Base-by-base conservation (phyloP, 441 rosid genomes). In the Bruguiera hainesii region DNA sequence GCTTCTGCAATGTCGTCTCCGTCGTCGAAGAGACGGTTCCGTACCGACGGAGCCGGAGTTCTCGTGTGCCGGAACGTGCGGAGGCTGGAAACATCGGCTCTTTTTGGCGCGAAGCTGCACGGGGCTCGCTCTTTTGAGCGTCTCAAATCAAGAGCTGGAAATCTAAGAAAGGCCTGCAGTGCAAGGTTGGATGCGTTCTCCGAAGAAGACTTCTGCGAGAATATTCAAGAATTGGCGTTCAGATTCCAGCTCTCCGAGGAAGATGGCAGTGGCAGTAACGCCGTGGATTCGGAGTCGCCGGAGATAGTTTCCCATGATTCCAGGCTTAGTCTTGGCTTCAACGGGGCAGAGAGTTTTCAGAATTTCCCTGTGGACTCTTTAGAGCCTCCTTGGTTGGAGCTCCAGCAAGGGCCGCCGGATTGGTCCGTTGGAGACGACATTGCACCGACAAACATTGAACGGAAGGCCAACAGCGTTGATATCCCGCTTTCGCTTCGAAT, bases 401-500 rank as follows among this genome's bases (percentile, higher is more conserved):
- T 50, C 15, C 71, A 55, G 37, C 61, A 31, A 49, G 77, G 79
- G 46, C 59, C 71, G 39, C 73, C 67, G 26, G 78, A 67, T 56
- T 68, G 75, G 75, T 70, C 71, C 7, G 71, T 29, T n/a, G 0
- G 49, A 1, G 74, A 75, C 1, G 71, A 62, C 53, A 70, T 78
- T 61, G 66, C 75, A 7, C 86, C 81, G 13, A 80, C 83, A 13
- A 84, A 63, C 76, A 82, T 93, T 21, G 95, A 90, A 75, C 80
- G 97, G 77, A 93, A 89, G 79, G 97, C 97, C 1, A 93, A 87
- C 78, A 89, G 91, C 30, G 86, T 87, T 0, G 93, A 89, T 8
- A 85, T 94, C 56, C 97, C 97, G 15, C 65, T 94, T 2, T 94
- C 97, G 0, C 86, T 94, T 13, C 69, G 98, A 23, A 86, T 91